Evolutionary conservation across 2,329 filamentous ascomycete genomes (phyloP), one percentile per base, ranked within the genome.

Genomic region (Aspergillus calidoustus): DNA sequence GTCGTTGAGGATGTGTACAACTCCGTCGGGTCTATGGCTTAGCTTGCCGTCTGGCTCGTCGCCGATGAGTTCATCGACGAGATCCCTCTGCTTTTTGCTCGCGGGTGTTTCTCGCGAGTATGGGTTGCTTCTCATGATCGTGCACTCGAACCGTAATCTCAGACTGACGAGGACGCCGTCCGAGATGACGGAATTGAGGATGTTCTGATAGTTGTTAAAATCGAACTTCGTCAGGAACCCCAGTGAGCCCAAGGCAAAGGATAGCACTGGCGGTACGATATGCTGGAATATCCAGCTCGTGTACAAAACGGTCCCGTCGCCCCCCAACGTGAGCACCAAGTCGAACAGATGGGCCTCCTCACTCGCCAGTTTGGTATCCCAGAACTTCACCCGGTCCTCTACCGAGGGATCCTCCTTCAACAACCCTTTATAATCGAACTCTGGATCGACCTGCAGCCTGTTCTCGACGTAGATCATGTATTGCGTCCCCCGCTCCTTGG

Each of bases 201-300:
- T 96, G 15, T 84, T 78, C 64, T 86, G 81, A 68, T 91, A 92
- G 4, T 90, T 81, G 15, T 88, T 87, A 76, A 93, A 99, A 76
- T 98, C 93, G 74, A 98, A 98, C 73, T 97, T 97, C 28, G 95
- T 98, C 67, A 99, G 80, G 73, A 99, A 99, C 0, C 95, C 95
- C 5, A 99, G 82, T 25, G 93, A 97, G 8, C 95, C 95, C 9
- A 98, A 82, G 0, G 93, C 87, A 76, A 99, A 98, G 64, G 92
- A 94, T 64, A 99, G 82, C 0, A 97, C 92, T 0, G 95, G 95
- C 6, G 95, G 95, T 0, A 98, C 94, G 51, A 98, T 91, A 47
- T 91, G 88, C 79, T 99, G 95, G 75, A 99, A 99, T 1, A 99
- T 83, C 93, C 94, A 98, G 72, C 92, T 96, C 4, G 94, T 91